These are phyloP conservation scores for Protomyces macrosporus DNA, from an alignment of 1,139 yeast genomes.

Conservation along the genomic window DNA sequence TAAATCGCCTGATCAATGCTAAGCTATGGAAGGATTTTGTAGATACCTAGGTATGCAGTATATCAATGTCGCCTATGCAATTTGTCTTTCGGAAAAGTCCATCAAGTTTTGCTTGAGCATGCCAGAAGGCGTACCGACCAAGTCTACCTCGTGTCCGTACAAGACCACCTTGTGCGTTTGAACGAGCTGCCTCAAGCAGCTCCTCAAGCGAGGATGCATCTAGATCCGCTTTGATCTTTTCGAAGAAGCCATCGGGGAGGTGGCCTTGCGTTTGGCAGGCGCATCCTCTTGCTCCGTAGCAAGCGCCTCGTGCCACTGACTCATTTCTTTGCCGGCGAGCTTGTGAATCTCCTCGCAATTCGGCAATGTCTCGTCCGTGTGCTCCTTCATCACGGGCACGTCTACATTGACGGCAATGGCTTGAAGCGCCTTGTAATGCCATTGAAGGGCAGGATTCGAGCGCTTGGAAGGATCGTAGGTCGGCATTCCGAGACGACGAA, in stretches of 20 bases:
- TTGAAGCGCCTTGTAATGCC: slow-evolving; percentile 59
- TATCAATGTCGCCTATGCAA: neutral
- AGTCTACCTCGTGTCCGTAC: neutral
- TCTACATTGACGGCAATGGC: slow-evolving; percentile 64
- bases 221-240: neutral
- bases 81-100: neutral
- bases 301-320: slow-evolving; percentile 10
- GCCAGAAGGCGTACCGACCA: slow-evolving; percentile 5
- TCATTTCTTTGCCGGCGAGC: slow-evolving; percentile 22
- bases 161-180: slow-evolving; percentile 3
- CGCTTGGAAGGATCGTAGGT: slow-evolving; percentile 57
- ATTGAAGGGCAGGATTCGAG: slow-evolving; percentile 63
- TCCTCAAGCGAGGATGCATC: neutral
- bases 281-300: neutral
- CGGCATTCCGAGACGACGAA: slow-evolving; percentile 44
- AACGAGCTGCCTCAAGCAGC: neutral
- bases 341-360: slow-evolving; percentile 38
- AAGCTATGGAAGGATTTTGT: neutral
- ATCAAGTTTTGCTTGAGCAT: slow-evolving; percentile 1
- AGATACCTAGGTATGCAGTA: neutral
- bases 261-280: slow-evolving; percentile 5
- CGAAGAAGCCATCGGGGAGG: neutral
- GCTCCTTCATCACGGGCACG: slow-evolving; percentile 39
- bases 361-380: slow-evolving; percentile 38
- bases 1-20: slow-evolving; percentile 57